phyloP scores from a whole-genome alignment of 139 green algal species.

The Chlorella sp. region DNA sequence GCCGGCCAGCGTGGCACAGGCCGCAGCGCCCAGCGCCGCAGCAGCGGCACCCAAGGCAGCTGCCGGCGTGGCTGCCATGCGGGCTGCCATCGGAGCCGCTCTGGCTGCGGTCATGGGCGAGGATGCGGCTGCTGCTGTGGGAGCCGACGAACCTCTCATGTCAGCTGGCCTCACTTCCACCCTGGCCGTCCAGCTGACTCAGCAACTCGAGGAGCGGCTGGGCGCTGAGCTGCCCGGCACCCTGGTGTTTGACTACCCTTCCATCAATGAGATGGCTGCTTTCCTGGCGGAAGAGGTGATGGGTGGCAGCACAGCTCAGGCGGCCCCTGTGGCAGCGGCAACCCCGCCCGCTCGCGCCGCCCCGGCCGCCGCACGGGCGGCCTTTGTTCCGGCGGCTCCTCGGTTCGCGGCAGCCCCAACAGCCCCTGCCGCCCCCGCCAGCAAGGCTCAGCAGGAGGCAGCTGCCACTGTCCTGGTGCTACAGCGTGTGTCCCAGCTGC shows the following conservation, averaged over 20 bases:
- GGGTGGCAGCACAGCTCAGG: not conserved
- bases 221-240: constrained; percentile 40
- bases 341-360: not conserved
- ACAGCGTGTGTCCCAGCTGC: not conserved
- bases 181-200: constrained; percentile 42
- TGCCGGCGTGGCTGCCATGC: not conserved
- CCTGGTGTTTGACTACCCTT: constrained; percentile 66
- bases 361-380: not conserved
- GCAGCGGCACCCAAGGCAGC: not conserved
- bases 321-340: not conserved
- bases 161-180: constrained; percentile 66
- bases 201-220: constrained; percentile 29
- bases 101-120: not conserved
- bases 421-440: too few species aligned
- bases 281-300: constrained; percentile 30
- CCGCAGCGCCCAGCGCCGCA: too few species aligned
- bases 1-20: not conserved
- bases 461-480: not conserved
- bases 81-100: not conserved
- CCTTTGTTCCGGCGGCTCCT: not conserved
- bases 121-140: not conserved
- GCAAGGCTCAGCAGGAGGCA: constrained; percentile 2
- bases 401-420: too few species aligned
- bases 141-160: constrained; percentile 56
- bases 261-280: constrained; percentile 36